A percentile compares a stretch with the other conserved stretches of the same genome.
Evolutionary conservation across 345 rosid genomes (phyloP).

Genomic region (Populus davidiana): DNA sequence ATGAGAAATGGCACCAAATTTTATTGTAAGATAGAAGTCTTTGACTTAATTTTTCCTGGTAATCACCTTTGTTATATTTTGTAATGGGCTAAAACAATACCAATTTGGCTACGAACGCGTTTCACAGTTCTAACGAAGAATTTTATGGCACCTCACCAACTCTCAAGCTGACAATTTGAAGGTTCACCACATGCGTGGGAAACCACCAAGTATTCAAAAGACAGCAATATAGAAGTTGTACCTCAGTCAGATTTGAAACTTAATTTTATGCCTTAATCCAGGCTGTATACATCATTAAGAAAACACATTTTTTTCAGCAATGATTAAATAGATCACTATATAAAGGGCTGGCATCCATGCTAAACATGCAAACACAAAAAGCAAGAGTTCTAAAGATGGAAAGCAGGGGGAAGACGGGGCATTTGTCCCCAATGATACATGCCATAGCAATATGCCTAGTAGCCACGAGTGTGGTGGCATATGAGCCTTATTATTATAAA

Average conservation of each 20-base stretch:
- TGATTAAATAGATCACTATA: conserved; percentile 22
- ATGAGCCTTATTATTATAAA: conserved; percentile 23
- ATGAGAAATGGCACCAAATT: background rate
- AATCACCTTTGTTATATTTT: background rate
- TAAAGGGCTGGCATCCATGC: conserved; percentile 6
- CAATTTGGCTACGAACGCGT: background rate
- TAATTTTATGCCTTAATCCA: conserved; percentile 18
- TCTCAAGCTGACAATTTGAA: background rate
- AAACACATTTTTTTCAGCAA: background rate
- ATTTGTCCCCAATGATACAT: conserved; percentile 25
- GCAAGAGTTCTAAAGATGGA: conserved; percentile 22
- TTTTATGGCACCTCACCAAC: background rate
- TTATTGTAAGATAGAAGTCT: background rate
- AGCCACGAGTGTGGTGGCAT: conserved; percentile 18
- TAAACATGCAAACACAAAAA: conserved; percentile 8
- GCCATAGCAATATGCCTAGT: conserved; percentile 33
- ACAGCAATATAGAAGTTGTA: background rate
- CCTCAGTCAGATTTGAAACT: conserved; percentile 1
- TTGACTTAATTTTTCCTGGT: background rate
- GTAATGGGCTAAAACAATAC: background rate
- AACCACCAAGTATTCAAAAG: background rate
- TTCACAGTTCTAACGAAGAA: background rate
- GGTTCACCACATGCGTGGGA: conserved; percentile 6
- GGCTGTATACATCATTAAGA: conserved; percentile 17
- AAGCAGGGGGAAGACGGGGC: conserved; percentile 18